These are phyloP conservation scores for Suillus luteus DNA, from an alignment of 768 basidiomycete genomes.

Conservation along the genomic window DNA sequence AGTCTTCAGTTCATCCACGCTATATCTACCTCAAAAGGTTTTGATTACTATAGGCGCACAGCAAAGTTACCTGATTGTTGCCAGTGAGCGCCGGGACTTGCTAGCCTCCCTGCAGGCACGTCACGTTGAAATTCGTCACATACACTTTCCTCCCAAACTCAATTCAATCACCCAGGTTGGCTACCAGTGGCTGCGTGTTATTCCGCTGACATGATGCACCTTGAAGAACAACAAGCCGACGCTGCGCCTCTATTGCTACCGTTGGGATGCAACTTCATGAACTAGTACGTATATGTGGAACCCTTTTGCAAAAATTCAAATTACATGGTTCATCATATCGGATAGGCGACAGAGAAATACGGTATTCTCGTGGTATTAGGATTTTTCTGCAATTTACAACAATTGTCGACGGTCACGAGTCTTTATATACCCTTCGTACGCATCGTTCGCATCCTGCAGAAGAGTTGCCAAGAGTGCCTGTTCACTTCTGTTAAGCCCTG, in stretches of 20 bases:
- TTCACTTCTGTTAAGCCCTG: slow-evolving; percentile 14
- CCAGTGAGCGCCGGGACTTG: no score
- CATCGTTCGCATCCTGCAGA: slow-evolving; percentile 22
- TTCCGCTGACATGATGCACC: no score
- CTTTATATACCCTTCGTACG: slow-evolving; percentile 20
- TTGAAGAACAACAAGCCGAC: no score
- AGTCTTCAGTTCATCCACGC: no score
- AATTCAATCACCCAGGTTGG: no score
- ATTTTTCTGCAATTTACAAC: not conserved
- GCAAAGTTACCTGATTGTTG: no score
- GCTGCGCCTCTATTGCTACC: not conserved
- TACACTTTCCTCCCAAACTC: no score
- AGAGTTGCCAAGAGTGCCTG: slow-evolving; percentile 11
- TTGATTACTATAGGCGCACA: no score
- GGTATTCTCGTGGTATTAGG: not conserved
- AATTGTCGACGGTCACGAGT: not conserved
- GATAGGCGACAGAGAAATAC: not conserved
- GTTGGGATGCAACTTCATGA: not conserved
- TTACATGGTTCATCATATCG: not conserved
- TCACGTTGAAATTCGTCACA: no score
- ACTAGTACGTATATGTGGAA: not conserved
- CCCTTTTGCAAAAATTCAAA: not conserved
- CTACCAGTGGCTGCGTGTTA: no score
- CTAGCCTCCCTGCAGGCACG: no score
- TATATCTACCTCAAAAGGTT: no score